These are phyloP conservation scores for Rhizopogon parksii DNA, from an alignment of 1,284 basidiomycete genomes.

Conservation along the genomic window DNA sequence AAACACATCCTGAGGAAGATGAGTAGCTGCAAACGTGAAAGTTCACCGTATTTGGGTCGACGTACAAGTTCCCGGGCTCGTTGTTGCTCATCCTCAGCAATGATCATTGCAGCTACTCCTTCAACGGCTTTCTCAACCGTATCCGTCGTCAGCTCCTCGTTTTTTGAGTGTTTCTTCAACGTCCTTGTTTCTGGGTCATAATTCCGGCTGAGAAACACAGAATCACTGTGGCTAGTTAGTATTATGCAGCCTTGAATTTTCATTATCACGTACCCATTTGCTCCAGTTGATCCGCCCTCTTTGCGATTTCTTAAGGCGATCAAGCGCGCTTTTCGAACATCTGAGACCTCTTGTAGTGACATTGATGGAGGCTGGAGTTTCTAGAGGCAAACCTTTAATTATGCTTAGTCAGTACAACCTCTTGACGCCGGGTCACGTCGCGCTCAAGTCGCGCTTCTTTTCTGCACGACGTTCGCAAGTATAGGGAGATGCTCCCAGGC, in stretches of 20 bases:
- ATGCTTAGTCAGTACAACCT: slow-evolving; percentile 2
- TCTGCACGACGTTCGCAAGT: background rate
- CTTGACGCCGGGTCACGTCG: background rate
- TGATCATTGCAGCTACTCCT: slow-evolving; percentile 79
- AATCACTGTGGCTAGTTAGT: slow-evolving; percentile 26
- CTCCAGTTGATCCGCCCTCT: slow-evolving; percentile 43
- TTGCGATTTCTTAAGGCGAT: slow-evolving; percentile 77
- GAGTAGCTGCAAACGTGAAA: background rate
- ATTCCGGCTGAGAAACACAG: slow-evolving; percentile 72
- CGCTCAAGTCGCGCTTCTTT: background rate
- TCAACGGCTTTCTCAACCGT: slow-evolving; percentile 85
- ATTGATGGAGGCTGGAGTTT: slow-evolving; percentile 32
- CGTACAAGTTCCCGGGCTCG: slow-evolving; percentile 82
- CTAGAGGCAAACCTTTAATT: background rate
- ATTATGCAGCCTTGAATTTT: background rate
- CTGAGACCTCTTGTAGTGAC: slow-evolving; percentile 78
- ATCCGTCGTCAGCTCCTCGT: slow-evolving; percentile 60
- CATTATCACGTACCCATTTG: slow-evolving; percentile 26
- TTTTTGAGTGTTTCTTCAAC: slow-evolving; percentile 53
- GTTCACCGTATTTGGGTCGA: slow-evolving; percentile 11
- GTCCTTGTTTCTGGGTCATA: slow-evolving; percentile 83
- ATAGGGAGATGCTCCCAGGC: slow-evolving; percentile 28
- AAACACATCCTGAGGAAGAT: slow-evolving; percentile 69
- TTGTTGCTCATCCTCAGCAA: slow-evolving; percentile 79
- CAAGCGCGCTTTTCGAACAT: slow-evolving; percentile 82